Conservation (phyloP, 495 filamentous ascomycete genomes). For the Podospora pseudoanserina region DNA sequence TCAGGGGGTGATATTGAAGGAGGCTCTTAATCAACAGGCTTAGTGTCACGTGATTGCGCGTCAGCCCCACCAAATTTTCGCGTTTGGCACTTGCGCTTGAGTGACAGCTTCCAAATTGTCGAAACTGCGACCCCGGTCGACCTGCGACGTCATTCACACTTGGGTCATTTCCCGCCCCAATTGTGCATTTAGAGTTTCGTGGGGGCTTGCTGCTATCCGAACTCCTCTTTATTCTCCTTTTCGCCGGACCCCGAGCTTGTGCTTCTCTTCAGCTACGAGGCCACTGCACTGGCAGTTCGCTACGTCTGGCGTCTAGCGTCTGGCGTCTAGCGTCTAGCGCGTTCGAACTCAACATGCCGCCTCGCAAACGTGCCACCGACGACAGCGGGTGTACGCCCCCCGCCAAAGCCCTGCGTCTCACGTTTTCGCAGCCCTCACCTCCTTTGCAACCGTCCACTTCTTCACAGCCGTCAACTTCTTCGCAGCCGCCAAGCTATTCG, state of each 20-base stretch:
- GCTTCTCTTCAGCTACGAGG: background rate
- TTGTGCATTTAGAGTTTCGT: constrained; percentile 2
- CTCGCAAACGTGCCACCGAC: background rate
- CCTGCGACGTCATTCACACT: background rate
- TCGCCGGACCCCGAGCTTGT: no score
- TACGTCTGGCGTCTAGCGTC: background rate
- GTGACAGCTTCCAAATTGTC: constrained; percentile 1
- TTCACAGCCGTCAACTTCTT: background rate
- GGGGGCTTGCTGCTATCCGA: background rate
- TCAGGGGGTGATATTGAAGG: no score
- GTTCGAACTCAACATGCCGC: background rate
- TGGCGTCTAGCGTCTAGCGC: background rate
- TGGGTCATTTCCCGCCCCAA: background rate
- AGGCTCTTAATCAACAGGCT: background rate
- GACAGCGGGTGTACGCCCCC: background rate
- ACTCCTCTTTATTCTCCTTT: background rate
- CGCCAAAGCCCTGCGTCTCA: background rate
- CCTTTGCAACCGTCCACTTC: background rate
- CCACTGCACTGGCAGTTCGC: background rate
- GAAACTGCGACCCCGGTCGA: background rate
- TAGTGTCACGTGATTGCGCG: constrained; percentile 3
- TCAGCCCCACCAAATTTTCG: background rate
- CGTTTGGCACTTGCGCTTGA: background rate
- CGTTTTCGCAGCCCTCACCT: background rate
- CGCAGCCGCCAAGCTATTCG: background rate